A percentile compares a stretch with the other conserved stretches of the same genome.
Evolutionary conservation across 345 rosid genomes (phyloP).

Genomic region (Gossypium ekmanianum): DNA sequence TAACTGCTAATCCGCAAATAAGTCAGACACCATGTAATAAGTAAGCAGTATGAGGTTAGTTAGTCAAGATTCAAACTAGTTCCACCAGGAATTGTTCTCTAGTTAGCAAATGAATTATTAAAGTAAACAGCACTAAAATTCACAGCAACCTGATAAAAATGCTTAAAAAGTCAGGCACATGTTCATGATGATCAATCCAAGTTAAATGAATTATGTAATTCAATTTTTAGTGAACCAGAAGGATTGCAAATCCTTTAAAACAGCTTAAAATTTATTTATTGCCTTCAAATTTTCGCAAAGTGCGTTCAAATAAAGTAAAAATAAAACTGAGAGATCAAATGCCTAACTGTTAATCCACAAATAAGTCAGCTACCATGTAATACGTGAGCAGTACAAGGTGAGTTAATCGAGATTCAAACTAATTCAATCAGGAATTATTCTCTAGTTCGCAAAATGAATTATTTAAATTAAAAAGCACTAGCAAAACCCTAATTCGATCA

Average conservation of each 20-base stretch:
- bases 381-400: neutral
- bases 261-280: neutral
- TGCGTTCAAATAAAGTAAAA: neutral
- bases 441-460: neutral
- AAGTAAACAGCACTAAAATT: neutral
- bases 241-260: neutral
- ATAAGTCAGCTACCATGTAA: neutral
- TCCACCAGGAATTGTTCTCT: neutral
- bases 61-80: neutral
- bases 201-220: neutral
- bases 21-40: neutral
- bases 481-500: constrained; percentile 1
- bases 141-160: too few relatives aligned
- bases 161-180: neutral
- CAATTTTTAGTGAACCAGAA: neutral
- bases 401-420: neutral
- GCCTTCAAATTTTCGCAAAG: neutral
- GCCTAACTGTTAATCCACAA: too few relatives aligned
- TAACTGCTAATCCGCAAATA: too few relatives aligned
- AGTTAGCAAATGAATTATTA: neutral
- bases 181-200: neutral
- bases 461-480: neutral
- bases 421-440: neutral
- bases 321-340: neutral
- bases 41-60: neutral